Conservation (phyloP, 2,329 filamentous ascomycete genomes). For the Saccharata proteae region DNA sequence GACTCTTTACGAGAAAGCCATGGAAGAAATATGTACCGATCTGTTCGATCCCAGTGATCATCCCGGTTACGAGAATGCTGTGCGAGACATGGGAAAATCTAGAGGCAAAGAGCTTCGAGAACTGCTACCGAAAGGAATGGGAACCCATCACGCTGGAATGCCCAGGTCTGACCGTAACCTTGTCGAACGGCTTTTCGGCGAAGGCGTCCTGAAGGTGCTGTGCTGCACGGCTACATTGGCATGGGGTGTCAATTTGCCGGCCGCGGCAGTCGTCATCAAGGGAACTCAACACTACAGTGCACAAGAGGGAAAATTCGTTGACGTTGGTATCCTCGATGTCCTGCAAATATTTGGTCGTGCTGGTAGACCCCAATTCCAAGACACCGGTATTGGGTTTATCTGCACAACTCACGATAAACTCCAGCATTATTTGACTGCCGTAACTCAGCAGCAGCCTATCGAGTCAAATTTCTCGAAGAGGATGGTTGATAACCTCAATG, state of each 20-base stretch:
- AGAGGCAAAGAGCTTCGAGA: conserved; percentile 82
- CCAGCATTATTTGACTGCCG: conserved; percentile 77
- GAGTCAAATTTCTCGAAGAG: conserved; percentile 93
- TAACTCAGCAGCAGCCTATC: conserved; percentile 93
- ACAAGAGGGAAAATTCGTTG: conserved; percentile 91
- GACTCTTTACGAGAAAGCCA: conserved; percentile 74
- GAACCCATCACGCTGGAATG: conserved; percentile 96
- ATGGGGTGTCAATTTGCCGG: conserved; percentile 97
- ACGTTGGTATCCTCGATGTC: conserved; percentile 91
- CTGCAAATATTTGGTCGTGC: conserved; percentile 97
- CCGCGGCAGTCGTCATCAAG: conserved; percentile 94
- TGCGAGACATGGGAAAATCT: conserved; percentile 74
- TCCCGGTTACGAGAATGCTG: conserved; percentile 65
- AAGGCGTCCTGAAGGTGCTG: conserved; percentile 90
- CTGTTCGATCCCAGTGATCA: conserved; percentile 73
- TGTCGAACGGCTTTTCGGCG: conserved; percentile 83
- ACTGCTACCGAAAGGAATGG: conserved; percentile 78
- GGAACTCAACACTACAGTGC: conserved; percentile 95
- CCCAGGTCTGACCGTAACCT: conserved; percentile 84
- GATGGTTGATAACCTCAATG: conserved; percentile 92
- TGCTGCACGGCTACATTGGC: conserved; percentile 97
- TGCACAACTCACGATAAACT: conserved; percentile 93
- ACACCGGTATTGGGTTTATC: conserved; percentile 96
- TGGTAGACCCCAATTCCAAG: conserved; percentile 93
- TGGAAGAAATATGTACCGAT: conserved; percentile 65